phyloP scores from a whole-genome alignment of 306 rosid species.

The Malus domestica region DNA sequence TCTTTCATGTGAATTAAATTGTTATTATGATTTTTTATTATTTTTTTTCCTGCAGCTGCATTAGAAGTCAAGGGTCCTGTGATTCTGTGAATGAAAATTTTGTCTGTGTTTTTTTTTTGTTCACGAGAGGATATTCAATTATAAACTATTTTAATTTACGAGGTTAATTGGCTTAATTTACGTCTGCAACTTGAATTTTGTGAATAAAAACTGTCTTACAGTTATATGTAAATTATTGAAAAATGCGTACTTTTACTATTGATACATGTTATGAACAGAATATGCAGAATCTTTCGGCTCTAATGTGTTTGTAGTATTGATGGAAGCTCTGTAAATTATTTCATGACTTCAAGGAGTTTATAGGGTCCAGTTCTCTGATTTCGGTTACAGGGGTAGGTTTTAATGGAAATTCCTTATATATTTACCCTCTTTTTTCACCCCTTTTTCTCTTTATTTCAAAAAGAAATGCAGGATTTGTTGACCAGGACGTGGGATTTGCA shows the following conservation, averaged over 20 bases:
- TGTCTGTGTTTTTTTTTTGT: neutral
- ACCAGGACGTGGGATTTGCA: neutral
- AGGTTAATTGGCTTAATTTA: too few relatives aligned
- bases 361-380: neutral
- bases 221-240: too few relatives aligned
- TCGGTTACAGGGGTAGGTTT: conserved; percentile 1
- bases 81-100: neutral
- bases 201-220: too few relatives aligned
- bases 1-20: too few relatives aligned
- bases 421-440: neutral
- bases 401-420: neutral
- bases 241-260: neutral
- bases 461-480: conserved; percentile 1
- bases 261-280: neutral
- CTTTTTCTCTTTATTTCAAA: neutral
- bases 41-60: neutral
- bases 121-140: neutral
- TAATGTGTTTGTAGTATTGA: conserved; percentile 5
- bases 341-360: neutral
- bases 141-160: neutral
- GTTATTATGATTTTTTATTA: neutral
- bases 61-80: neutral
- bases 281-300: conserved; percentile 13
- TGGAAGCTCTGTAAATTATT: conserved; percentile 13
- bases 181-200: too few relatives aligned